Evolutionary conservation across 495 filamentous ascomycete species (phyloP), one percentile per base, ranked within the genome.

Genomic region (Acidomyces sp.): DNA sequence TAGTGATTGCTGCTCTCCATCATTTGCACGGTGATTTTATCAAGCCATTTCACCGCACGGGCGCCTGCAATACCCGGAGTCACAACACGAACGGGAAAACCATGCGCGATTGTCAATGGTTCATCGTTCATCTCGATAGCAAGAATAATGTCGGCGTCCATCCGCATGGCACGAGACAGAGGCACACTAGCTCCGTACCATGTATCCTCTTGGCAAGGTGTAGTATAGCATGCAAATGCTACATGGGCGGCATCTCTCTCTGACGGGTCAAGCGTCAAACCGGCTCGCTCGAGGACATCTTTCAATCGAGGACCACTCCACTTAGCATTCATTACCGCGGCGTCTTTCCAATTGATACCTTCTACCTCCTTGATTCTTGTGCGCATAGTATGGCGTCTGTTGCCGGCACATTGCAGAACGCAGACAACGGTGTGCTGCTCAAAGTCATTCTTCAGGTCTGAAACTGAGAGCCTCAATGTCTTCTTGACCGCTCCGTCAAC

Each of bases 321-420:
- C 35, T 49, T 64, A 37, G 70, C 71, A 41, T 78, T 79, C 67
- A 77, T 78, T 9, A 77, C 68, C 1, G 73, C 75, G 22, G 65
- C 73, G 39, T 77, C 73, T 21, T 62, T 63, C 75, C 75, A 79
- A 46, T 79, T 72, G 30, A 79, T 70, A 0, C 75, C 75, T 36
- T 68, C 54, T 19, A 77, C 73, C 52, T 77, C 74, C 46, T 70
- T 70, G 3, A 78, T 51, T 33, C 68, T 52, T 0, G 71, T 23
- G 15, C 74, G 69, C 75, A 78, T 78, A 16, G 72, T 74, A 44
- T 77, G 73, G 2, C 75, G 68, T 4, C 75, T 59, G 46, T 79
- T 78, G 17, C 75, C 75, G 12, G 75, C 75, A 36, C 75, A 79
- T 57, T 76, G 70, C 0, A 79, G 60, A 13, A 71, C 69, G 41